Evolutionary conservation across 1,139 yeast species (phyloP), one percentile per base, ranked within the genome.

Genomic region (Hansenula lynferdii): DNA sequence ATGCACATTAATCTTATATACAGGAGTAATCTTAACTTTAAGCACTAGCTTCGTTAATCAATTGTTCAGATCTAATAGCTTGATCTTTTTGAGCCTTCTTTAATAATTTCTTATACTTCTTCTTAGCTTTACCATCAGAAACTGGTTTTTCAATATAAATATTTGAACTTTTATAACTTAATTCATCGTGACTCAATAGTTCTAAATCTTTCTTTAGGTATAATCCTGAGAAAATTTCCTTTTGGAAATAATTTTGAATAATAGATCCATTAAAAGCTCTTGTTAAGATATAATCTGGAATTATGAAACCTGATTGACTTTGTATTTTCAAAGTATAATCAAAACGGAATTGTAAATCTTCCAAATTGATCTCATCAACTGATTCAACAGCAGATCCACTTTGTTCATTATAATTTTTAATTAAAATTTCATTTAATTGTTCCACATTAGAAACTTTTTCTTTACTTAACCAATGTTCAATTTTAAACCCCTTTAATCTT

Each of bases 161-260:
- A 53, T 78, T 79, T 26, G 74, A 63, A 32, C 79, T 74, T 19
- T 61, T 62, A 44, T 67, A 75, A 15, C 66, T 67, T 24, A 62
- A 56, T 17, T 64, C 60, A 44, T 76, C 70, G 49, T 86, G 65
- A 60, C 83, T 76, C 38, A 87, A 75, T 31, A 87, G 92, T 47
- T 84, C 76, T 20, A 96, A 94, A 57, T 78, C 77, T 54, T 81
- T 72, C 59, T 84, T 95, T 50, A 73, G 72, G 62, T 69, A 75
- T 49, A 58, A 61, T 12, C 66, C 62, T 26, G 75, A 74, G 25
- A 72, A 64, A 9, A 83, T 67, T 34, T 70, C 61, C 9, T 58
- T 49, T 23, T 59, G 50, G 40, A 79, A 68, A 45, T 73, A 77
- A 0, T 58, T 47, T 42, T 65, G 64, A 37, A 85, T 67, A 20